phyloP scores from a whole-genome alignment of 257 asterid species.

The Nicotiana tomentosiformis region DNA sequence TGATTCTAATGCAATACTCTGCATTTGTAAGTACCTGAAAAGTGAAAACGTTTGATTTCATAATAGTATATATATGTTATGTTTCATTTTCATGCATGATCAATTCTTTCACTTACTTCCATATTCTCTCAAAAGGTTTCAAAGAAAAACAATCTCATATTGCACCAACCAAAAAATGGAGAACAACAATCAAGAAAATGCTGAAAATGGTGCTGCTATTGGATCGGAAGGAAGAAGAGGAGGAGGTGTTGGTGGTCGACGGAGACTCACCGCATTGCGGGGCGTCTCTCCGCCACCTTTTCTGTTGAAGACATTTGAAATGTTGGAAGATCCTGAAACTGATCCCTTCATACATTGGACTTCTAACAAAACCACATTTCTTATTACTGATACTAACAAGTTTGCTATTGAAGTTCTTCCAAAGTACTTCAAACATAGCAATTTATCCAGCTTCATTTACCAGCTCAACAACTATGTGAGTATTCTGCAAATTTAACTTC shows the following conservation, averaged over 20 bases:
- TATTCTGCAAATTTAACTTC: constrained; percentile 7
- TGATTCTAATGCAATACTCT: not conserved
- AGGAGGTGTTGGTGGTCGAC: not conserved
- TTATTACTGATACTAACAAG: constrained; percentile 33
- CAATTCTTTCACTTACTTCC: constrained; percentile 1
- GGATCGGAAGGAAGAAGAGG: not conserved
- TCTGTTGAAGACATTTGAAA: constrained; percentile 26
- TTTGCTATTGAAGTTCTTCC: constrained; percentile 38
- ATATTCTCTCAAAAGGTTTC: not conserved
- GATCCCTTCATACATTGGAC: constrained; percentile 36
- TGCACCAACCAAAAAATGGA: not conserved
- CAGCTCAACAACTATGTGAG: constrained; percentile 53
- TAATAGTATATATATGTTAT: not conserved
- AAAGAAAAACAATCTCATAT: not conserved
- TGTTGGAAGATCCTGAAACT: constrained; percentile 39
- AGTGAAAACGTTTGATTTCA: not conserved
- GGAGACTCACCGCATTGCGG: not conserved
- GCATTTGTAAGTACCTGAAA: not conserved
- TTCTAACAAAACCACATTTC: constrained; percentile 29
- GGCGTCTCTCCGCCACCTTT: constrained; percentile 31
- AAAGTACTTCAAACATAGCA: constrained; percentile 32
- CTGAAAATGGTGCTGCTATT: not conserved
- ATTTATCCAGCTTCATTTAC: constrained; percentile 42
- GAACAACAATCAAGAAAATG: not conserved
- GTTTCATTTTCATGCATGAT: not conserved